Evolutionary conservation across 108 stramenopile species (phyloP), one percentile per base, ranked within the genome.

Genomic region (Nitzschia sp.): DNA sequence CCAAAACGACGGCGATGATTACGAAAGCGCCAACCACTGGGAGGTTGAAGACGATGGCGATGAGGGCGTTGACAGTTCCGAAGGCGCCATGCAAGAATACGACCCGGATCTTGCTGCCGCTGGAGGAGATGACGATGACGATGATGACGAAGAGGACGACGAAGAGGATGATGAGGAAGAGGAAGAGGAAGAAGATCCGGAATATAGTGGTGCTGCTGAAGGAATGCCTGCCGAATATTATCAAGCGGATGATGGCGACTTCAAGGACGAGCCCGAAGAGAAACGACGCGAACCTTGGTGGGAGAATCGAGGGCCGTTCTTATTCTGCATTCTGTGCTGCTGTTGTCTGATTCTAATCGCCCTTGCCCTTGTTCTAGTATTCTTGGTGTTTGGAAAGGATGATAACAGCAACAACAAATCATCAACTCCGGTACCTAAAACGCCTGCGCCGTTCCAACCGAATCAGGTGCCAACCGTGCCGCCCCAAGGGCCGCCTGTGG

Each of bases 201-300:
- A 51, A 19, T 51, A 51, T 51, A 51, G 17, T 51, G 49, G 49
- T n/a, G 38, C 24, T 21, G 61, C 42, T 62, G 42, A 36, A 1
- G 61, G 61, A 45, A 36, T 45, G 25, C 61, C 61, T 26, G 61
- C 61, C 15, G 61, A 62, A 46, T 62, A 62, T 9, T 62, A 62
- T 31, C 61, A 62, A 24, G 21, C 61, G 17, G 61, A 62, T 4
- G 61, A 23, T n/a, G 18, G 23, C 19, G 42, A 25, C 0, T 62
- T 62, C 61, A 46, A 62, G 5, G 61, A 62, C 25, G 61, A 62
- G 9, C 31, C 31, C 24, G 38, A 42, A 2, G 38, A 38, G 2
- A 5, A 31, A 42, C 31, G 26, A 4, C n/a, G 34, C 0, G 25
- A 27, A 1, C 1, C 15, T 25, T 18, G 29, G 30, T 25, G 17